Percentiles rank a stretch among this genome's conserved stretches.
phyloP scores from a whole-genome alignment of 805 yeast species.

The Lipomyces oligophaga region DNA sequence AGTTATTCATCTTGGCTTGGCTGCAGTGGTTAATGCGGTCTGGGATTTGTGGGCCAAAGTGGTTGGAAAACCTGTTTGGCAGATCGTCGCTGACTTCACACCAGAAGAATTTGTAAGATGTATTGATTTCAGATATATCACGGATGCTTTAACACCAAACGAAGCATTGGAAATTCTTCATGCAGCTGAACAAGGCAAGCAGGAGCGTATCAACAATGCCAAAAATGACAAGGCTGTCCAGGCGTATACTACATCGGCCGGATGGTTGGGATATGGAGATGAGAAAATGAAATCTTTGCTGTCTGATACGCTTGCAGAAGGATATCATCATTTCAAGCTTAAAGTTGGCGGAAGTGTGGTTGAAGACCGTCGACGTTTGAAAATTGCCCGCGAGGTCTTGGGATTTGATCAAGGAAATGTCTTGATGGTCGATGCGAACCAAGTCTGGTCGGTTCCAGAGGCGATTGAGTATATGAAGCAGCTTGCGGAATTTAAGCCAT shows the following conservation, averaged over 20 bases:
- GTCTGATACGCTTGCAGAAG: conserved; percentile 38
- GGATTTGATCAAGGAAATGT: conserved; percentile 39
- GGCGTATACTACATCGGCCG: conserved; percentile 46
- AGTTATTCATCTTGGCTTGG: conserved; percentile 43
- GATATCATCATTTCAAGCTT: conserved; percentile 44
- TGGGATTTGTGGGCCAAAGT: conserved; percentile 47
- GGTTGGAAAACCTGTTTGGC: conserved; percentile 43
- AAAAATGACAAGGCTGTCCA: conserved; percentile 41
- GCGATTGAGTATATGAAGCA: conserved; percentile 37
- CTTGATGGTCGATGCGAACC: conserved; percentile 40
- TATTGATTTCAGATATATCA: conserved; percentile 44
- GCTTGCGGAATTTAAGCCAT: conserved; percentile 36
- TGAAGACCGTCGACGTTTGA: conserved; percentile 40
- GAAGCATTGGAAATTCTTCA: conserved; percentile 40
- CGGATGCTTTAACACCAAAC: conserved; percentile 45
- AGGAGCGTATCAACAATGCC: conserved; percentile 38
- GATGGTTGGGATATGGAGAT: conserved; percentile 45
- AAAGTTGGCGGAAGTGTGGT: conserved; percentile 43
- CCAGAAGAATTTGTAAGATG: conserved; percentile 43
- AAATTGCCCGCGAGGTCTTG: conserved; percentile 41
- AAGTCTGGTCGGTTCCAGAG: conserved; percentile 40
- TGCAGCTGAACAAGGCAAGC: conserved; percentile 37
- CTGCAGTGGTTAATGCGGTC: conserved; percentile 43
- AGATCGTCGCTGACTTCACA: conserved; percentile 42
- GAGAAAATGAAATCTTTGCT: conserved; percentile 41